Evolutionary conservation across 805 yeast genomes (phyloP).

Genomic region (Suhomyces faveliae): DNA sequence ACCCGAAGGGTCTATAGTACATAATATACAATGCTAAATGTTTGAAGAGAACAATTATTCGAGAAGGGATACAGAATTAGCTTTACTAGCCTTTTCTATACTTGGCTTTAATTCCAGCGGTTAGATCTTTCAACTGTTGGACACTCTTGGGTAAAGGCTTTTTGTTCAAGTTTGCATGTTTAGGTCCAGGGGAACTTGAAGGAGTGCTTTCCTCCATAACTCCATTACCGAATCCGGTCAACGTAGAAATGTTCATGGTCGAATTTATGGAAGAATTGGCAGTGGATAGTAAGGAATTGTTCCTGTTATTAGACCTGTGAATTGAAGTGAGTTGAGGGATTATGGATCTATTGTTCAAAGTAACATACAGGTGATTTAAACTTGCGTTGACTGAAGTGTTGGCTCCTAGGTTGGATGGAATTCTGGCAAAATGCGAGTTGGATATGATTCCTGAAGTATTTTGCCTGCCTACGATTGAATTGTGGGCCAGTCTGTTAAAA

Average conservation of each 20-base stretch:
- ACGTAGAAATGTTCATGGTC: slow-evolving; percentile 25
- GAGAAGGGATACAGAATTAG: background rate
- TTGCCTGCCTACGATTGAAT: background rate
- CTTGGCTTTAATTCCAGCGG: slow-evolving; percentile 17
- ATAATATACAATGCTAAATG: slow-evolving; percentile 6
- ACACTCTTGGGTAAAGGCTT: slow-evolving; percentile 20
- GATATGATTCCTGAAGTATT: background rate
- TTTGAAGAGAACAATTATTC: background rate
- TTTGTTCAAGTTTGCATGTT: slow-evolving; percentile 1
- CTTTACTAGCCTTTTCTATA: slow-evolving; percentile 3
- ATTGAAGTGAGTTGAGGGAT: slow-evolving; percentile 11
- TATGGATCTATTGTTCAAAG: slow-evolving; percentile 9
- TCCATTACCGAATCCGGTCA: slow-evolving; percentile 36
- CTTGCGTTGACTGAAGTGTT: background rate
- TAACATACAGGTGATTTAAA: background rate
- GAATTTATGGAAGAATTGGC: slow-evolving; percentile 19
- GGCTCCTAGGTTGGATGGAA: background rate
- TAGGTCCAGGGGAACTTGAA: slow-evolving; percentile 23
- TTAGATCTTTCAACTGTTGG: slow-evolving; percentile 22
- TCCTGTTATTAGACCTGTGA: slow-evolving; percentile 3
- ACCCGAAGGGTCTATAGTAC: slow-evolving; percentile 3
- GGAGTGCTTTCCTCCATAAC: slow-evolving; percentile 41
- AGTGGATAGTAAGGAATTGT: slow-evolving; percentile 10
- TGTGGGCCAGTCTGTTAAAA: background rate
- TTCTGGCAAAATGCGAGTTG: background rate